Base-by-base conservation (phyloP, 2,329 filamentous ascomycete species). In the Polytolypa hystricis region DNA sequence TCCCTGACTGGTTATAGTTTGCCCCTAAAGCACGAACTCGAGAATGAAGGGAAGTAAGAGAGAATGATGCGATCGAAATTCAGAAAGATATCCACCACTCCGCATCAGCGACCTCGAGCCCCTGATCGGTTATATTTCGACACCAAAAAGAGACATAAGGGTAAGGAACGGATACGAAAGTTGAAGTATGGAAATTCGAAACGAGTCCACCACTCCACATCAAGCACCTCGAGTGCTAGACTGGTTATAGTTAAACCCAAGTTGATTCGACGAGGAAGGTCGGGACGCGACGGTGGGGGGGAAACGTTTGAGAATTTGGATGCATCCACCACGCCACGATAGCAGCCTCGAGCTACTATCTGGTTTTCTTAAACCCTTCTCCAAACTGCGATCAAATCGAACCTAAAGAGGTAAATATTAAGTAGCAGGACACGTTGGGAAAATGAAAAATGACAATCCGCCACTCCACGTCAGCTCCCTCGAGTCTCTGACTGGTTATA, bases 401-500 rank as follows among this genome's bases (percentile, higher is more conserved):
- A n/a, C n/a, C n/a, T n/a, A n/a, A 11, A 16, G 9, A 2, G 20
- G 25, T 6, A 21, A 2, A 27, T 1, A 15, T 4, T 7, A 19
- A 9, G 8, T 7, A 25, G 7, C n/a, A n/a, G n/a, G n/a, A n/a
- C 7, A 7, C 21, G n/a, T 7, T n/a, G n/a, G 21, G 21, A 7
- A 25, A 7, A 7, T 25, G 7, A 25, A 25, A 25, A n/a, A 25
- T 7, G 21, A 30, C 15, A 15, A 9, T 30, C 28, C 28, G 15
- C 28, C 28, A 30, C 31, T 18, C 28, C 40, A 36, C 35, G 25
- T 27, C 30, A 25, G 16, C 33, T 35, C 27, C 29, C 40, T 39
- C 25, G 37, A 39, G 20, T 27, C 21, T 21, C 17, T 18, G 15
- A 27, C 18, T 34, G 37, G 40, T 37, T 39, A 36, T 38, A 16